These are phyloP conservation scores for Candida caryicola DNA, from an alignment of 805 yeast species.

Conservation along the genomic window DNA sequence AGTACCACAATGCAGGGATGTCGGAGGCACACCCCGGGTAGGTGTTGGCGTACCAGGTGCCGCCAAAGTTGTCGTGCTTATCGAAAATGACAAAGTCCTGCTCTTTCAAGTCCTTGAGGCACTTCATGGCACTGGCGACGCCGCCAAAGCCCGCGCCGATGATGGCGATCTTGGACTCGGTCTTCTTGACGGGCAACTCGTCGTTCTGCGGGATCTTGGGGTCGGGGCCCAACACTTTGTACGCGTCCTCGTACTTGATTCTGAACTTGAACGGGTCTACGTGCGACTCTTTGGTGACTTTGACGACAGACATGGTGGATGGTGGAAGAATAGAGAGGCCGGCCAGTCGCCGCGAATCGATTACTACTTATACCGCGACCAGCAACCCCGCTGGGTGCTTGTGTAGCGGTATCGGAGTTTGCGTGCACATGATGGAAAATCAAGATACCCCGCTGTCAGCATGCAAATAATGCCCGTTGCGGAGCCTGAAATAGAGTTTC, in stretches of 20 bases:
- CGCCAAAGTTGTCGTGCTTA: conserved; percentile 39
- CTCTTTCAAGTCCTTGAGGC: conserved; percentile 23
- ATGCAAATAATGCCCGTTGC: too few species aligned
- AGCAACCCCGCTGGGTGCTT: too few species aligned
- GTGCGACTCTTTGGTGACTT: conserved; percentile 31
- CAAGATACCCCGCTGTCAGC: too few species aligned
- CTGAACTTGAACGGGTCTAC: conserved; percentile 30
- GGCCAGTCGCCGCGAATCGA: too few species aligned
- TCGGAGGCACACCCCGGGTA: conserved; percentile 47
- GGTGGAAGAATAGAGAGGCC: background rate
- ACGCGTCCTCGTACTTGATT: conserved; percentile 25
- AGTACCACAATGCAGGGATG: conserved; percentile 43
- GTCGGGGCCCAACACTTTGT: conserved; percentile 23
- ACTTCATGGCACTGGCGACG: conserved; percentile 29
- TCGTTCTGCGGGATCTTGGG: conserved; percentile 15
- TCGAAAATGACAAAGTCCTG: conserved; percentile 36
- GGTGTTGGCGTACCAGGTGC: conserved; percentile 46
- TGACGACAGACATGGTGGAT: conserved; percentile 8
- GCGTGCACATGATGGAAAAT: too few species aligned
- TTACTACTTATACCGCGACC: too few species aligned
- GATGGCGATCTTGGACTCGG: conserved; percentile 31
- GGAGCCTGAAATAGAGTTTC: too few species aligned
- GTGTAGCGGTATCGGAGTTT: too few species aligned
- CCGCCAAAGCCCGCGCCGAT: conserved; percentile 45
- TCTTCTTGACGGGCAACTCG: conserved; percentile 19